These are phyloP conservation scores for Chenopodium album DNA, from an alignment of 148 eudicot genomes.

Conservation along the genomic window DNA sequence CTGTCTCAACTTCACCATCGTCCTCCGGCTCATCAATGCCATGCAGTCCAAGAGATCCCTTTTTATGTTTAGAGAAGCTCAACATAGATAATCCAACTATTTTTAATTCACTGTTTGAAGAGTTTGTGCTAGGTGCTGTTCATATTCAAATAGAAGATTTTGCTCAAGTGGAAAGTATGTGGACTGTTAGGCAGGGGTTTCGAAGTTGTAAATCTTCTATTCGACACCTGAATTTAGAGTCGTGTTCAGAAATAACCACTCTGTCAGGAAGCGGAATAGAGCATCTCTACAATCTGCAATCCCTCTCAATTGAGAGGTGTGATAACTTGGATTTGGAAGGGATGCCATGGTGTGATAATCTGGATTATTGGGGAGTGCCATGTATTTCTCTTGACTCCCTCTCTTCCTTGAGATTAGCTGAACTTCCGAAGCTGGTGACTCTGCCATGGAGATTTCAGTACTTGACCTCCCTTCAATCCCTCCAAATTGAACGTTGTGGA, in stretches of 20 bases:
- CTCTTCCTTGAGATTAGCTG: neutral
- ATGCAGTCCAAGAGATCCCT: neutral
- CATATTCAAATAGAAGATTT: neutral
- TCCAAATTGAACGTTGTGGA: too few relatives aligned
- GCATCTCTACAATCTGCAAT: neutral
- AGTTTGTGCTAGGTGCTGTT: neutral
- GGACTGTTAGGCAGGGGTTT: neutral
- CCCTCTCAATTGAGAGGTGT: neutral
- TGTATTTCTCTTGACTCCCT: slow-evolving; percentile 10
- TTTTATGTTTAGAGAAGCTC: neutral
- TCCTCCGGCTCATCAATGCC: neutral
- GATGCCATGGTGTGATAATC: neutral
- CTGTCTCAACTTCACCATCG: neutral
- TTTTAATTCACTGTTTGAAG: neutral
- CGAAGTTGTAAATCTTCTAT: neutral
- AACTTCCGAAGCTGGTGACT: too few relatives aligned
- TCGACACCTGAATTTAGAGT: neutral
- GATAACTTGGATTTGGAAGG: neutral
- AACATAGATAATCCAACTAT: neutral
- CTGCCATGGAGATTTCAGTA: too few relatives aligned
- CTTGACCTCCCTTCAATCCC: too few relatives aligned
- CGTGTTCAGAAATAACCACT: neutral
- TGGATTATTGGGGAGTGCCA: neutral
- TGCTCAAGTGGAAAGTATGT: neutral
- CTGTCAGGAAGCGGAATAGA: neutral